Conservation (phyloP, 2,329 filamentous ascomycete genomes). For the Pseudogymnoascus sp. region DNA sequence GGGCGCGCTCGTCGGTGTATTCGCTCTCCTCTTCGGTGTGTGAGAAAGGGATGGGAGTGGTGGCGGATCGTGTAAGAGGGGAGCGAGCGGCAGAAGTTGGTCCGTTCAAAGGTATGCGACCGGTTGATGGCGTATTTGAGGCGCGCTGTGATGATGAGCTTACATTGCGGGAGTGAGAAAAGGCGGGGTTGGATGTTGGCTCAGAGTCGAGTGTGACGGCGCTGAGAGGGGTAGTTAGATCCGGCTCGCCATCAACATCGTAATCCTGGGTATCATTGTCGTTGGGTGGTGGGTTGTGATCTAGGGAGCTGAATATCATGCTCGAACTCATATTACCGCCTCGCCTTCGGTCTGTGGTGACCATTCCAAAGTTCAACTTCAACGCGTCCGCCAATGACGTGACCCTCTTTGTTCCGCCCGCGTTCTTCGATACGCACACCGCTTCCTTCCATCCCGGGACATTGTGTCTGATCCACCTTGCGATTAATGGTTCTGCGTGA, state of each 20-base stretch:
- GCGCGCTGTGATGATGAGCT: constrained; percentile 21
- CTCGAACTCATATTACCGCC: constrained; percentile 65
- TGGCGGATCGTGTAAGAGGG: constrained; percentile 20
- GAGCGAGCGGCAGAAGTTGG: constrained; percentile 16
- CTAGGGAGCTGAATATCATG: constrained; percentile 44
- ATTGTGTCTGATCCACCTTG: constrained; percentile 89
- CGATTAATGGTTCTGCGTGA: constrained; percentile 89
- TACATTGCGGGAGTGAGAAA: constrained; percentile 21
- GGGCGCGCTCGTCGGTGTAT: constrained; percentile 61
- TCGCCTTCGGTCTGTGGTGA: constrained; percentile 73
- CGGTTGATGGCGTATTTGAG: constrained; percentile 19
- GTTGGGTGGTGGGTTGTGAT: background rate
- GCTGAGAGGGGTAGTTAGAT: background rate
- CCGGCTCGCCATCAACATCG: background rate
- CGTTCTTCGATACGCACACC: constrained; percentile 96
- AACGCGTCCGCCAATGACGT: constrained; percentile 91
- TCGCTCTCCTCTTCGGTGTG: constrained; percentile 24
- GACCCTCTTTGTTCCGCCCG: constrained; percentile 92
- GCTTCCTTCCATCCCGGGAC: constrained; percentile 81
- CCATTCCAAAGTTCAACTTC: constrained; percentile 96
- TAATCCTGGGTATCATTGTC: background rate
- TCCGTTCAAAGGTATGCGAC: constrained; percentile 18
- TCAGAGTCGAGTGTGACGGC: background rate
- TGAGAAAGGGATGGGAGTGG: constrained; percentile 17
- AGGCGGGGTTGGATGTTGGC: constrained; percentile 15